A percentile compares a stretch with the other conserved stretches of the same genome.
phyloP scores from a whole-genome alignment of 192 early-diverging fungal species.

The Gamsiella multidivaricata region DNA sequence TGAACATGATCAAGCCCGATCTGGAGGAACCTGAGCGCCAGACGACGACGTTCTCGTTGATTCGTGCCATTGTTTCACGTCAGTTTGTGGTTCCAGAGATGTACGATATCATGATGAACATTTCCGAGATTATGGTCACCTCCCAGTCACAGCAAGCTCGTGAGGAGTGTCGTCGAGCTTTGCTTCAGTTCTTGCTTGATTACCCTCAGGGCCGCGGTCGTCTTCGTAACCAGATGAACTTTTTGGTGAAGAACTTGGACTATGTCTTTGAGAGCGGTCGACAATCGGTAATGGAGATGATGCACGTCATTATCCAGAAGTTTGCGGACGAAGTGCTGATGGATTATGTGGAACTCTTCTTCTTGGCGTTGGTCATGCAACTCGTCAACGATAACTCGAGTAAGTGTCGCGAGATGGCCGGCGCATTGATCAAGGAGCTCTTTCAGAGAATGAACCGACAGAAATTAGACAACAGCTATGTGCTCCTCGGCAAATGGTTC shows the following conservation, averaged over 20 bases:
- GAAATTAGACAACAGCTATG: slow-evolving; percentile 70
- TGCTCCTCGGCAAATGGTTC: slow-evolving; percentile 84
- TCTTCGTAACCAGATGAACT: slow-evolving; percentile 86
- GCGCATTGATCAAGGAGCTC: slow-evolving; percentile 74
- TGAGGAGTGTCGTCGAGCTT: slow-evolving; percentile 83
- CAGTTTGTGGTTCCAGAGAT: slow-evolving; percentile 89
- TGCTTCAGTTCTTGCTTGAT: slow-evolving; percentile 93
- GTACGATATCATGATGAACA: slow-evolving; percentile 92
- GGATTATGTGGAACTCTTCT: slow-evolving; percentile 83
- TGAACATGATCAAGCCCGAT: slow-evolving; percentile 86
- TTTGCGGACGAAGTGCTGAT: slow-evolving; percentile 82
- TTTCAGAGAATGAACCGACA: slow-evolving; percentile 70
- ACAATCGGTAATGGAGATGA: slow-evolving; percentile 88
- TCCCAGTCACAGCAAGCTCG: slow-evolving; percentile 82
- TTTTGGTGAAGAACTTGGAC: slow-evolving; percentile 88
- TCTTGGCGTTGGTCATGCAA: slow-evolving; percentile 85
- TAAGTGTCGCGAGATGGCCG: slow-evolving; percentile 92
- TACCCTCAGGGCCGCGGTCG: slow-evolving; percentile 92
- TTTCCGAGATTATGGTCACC: slow-evolving; percentile 87
- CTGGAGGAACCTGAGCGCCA: slow-evolving; percentile 91
- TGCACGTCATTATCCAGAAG: slow-evolving; percentile 82
- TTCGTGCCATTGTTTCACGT: slow-evolving; percentile 87
- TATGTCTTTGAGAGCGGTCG: slow-evolving; percentile 95
- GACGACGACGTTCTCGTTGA: slow-evolving; percentile 84
- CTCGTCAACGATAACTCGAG: slow-evolving; percentile 93